These are phyloP conservation scores for Ophiosphaerella narmari DNA, from an alignment of 2,329 filamentous ascomycete species.

Conservation along the genomic window DNA sequence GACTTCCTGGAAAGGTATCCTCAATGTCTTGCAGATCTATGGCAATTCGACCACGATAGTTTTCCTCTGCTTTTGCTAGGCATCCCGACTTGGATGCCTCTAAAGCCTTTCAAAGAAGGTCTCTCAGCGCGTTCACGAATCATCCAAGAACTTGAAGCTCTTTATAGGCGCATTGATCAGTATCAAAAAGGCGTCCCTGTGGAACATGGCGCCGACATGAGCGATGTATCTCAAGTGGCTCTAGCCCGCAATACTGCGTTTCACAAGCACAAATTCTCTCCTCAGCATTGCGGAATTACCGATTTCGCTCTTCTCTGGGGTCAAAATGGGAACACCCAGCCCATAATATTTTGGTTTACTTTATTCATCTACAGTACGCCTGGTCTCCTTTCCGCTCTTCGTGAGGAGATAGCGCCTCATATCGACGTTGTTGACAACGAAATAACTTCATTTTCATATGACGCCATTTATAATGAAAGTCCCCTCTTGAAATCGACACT, in stretches of 20 bases:
- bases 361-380: no score
- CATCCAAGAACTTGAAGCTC: conserved; percentile 28
- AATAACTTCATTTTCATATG: background rate
- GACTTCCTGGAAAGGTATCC: conserved; percentile 60
- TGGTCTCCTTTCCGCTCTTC: no score
- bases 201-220: conserved; percentile 39
- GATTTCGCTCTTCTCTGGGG: conserved; percentile 58
- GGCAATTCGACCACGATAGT: conserved; percentile 57
- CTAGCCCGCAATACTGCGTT: no score
- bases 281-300: conserved; percentile 37
- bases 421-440: conserved; percentile 33
- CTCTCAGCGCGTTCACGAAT: conserved; percentile 45
- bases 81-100: conserved; percentile 57
- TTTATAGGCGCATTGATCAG: conserved; percentile 32
- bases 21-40: conserved; percentile 57
- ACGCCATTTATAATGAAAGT: no score
- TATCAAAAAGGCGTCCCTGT: conserved; percentile 31
- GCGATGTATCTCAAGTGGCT: conserved; percentile 21
- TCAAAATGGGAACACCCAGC: conserved; percentile 55
- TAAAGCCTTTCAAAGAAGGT: conserved; percentile 54
- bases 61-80: conserved; percentile 55
- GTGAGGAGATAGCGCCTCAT: no score
- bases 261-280: conserved; percentile 23
- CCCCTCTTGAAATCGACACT: no score
- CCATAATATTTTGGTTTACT: conserved; percentile 51